Base-by-base conservation (phyloP, 1,139 yeast genomes). In the Lodderomyces jiufengensis region DNA sequence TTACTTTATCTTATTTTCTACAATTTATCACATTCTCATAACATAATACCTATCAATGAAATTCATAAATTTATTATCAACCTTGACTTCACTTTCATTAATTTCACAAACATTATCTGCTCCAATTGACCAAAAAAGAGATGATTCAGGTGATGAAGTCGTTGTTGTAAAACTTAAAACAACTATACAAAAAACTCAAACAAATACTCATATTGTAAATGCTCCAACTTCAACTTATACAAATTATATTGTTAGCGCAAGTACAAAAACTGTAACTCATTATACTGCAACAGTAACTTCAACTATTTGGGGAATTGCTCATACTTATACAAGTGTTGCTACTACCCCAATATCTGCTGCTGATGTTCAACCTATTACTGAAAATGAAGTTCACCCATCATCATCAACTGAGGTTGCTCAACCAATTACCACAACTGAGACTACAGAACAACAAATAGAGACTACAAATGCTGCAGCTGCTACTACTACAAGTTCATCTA, bases 261-360 rank as follows among this genome's bases (percentile, higher is more conserved):
- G 58, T 18, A 63, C 69, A 14, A 50, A 57, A 25, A 70, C 75
- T 12, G 57, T 61, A 31, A 70, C 75, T 18, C 55, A 59, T 31
- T 70, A 68, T 48, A 70, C 75, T 26, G 73, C 74, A 10, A 70
- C 76, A 6, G 69, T 63, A 30, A 69, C 73, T 6, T 59, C 66
- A 3, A 67, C 73, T 10, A 61, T 69, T 13, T 61, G 61, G 41
- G 74, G 74, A 20, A 51, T 58, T 15, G 63, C 66, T n/a, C 46
- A 54, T 29, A 64, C 70, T 22, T 67, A 48, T 46, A 58, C 68
- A 16, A 66, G 72, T 9, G 66, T 65, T 33, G 66, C 65, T 11
- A 48, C 60, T 20, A 60, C 69, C 22, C 68, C 72, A 7, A 44
- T 41, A 16, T 33, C 44, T 5, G 37, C 47, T 12, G 43, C 49